Base-by-base conservation (phyloP, 2,329 filamentous ascomycete genomes). In the Teratosphaeria viscida region DNA sequence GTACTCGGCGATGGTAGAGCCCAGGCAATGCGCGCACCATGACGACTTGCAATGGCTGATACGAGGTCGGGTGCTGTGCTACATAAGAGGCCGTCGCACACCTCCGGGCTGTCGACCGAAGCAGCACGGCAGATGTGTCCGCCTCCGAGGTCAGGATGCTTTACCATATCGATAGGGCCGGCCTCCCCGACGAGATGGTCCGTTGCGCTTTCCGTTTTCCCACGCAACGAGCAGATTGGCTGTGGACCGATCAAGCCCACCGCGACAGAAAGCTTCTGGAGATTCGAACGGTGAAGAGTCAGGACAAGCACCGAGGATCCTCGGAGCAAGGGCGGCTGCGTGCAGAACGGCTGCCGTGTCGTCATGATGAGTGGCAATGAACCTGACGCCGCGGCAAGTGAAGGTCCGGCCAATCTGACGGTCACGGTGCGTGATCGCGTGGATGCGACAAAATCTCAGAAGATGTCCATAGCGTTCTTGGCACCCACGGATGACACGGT, bases 391-490 rank as follows among this genome's bases (percentile, higher is more conserved):
- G 43, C 14, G 16, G 14, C 43, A 49, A 19, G 16, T 19, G 43
- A 16, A 23, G n/a, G 8, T 19, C 8, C 19, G n/a, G 43, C 43
- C 43, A 23, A 23, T 19, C 43, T 19, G n/a, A 16, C 16, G n/a
- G n/a, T 49, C 11, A n/a, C 43, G 16, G 43, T 23, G n/a, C 16
- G 19, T 10, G 43, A 49, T 49, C 19, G 3, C 19, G 1, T 49
- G n/a, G 16, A 23, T 11, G 7, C 16, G 14, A 32, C 14, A 26
- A 11, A 26, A 16, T 32, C 27, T 14, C 52, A 59, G 23, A 60
- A 60, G 27, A 57, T 57, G 54, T 60, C 56, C 8, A 57, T 57
- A 27, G 19, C 35, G 8, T 57, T 57, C 32, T 37, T 57, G 14
- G 56, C 56, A 6, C 56, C 56, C 5, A 16, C 23, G 7, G 26